Conservation (phyloP, 106 monocot species). For the Amphibolis antarctica region DNA sequence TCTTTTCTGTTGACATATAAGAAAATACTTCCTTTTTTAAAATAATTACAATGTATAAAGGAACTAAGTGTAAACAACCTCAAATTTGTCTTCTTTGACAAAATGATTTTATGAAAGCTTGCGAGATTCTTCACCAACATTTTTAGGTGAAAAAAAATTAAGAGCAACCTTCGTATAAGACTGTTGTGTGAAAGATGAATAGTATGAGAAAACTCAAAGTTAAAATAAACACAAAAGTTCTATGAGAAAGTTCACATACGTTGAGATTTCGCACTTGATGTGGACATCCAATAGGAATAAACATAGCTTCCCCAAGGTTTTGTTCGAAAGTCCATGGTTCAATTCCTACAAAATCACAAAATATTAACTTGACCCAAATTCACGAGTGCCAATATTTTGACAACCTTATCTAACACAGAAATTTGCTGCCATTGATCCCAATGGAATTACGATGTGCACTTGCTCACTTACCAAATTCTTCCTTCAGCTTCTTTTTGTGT, state of each 20-base stretch:
- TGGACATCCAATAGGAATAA: slow-evolving; percentile 24
- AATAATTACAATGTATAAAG: background rate
- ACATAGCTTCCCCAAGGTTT: slow-evolving; percentile 14
- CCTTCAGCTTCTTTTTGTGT: slow-evolving; percentile 16
- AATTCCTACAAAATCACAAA: slow-evolving; percentile 3
- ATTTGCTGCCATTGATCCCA: background rate
- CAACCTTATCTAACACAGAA: background rate
- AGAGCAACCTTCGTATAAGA: slow-evolving; percentile 16
- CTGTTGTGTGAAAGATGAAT: background rate
- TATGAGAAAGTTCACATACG: background rate
- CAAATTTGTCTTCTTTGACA: slow-evolving; percentile 11
- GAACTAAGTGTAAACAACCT: background rate
- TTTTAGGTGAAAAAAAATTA: slow-evolving; percentile 15
- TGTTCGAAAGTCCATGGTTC: slow-evolving; percentile 21
- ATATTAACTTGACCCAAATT: background rate
- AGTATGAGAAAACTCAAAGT: background rate
- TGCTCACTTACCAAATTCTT: slow-evolving; percentile 15
- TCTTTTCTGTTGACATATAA: too few relatives aligned
- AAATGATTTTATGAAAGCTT: slow-evolving; percentile 3
- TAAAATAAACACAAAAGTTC: background rate
- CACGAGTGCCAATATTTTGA: background rate
- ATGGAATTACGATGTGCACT: background rate
- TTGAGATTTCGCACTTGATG: slow-evolving; percentile 27
- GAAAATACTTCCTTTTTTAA: too few relatives aligned
- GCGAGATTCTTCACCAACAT: slow-evolving; percentile 8